Evolutionary conservation across 495 filamentous ascomycete species (phyloP).

Genomic region (Hypoxylon crocopeplum): DNA sequence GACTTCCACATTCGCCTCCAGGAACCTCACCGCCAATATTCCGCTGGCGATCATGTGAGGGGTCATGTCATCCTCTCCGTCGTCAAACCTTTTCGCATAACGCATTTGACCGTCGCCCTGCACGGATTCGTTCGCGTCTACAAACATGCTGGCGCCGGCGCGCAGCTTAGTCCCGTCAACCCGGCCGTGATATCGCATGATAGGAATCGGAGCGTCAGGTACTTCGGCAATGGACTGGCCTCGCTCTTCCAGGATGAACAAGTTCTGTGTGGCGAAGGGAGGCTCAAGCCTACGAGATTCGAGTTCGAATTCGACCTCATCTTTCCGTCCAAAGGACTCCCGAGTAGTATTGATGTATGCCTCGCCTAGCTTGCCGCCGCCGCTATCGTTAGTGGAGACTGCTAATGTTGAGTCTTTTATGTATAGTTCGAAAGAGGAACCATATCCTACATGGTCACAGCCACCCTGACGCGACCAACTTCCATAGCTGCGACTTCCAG

Average conservation of each 20-base stretch:
- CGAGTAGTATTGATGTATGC: constrained; percentile 92
- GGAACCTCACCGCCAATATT: constrained; percentile 89
- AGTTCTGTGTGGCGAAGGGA: constrained; percentile 88
- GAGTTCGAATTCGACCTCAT: constrained; percentile 92
- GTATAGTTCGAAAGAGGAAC: constrained; percentile 91
- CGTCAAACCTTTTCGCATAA: constrained; percentile 82
- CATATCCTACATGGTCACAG: constrained; percentile 86
- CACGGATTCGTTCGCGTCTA: constrained; percentile 91
- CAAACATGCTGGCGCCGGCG: constrained; percentile 72
- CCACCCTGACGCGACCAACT: constrained; percentile 88
- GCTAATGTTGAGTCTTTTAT: constrained; percentile 29
- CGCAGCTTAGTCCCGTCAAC: constrained; percentile 60
- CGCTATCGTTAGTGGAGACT: neutral
- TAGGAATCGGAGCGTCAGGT: constrained; percentile 64
- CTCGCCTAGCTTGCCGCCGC: constrained; percentile 2
- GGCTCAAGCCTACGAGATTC: constrained; percentile 82
- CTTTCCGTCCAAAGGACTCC: constrained; percentile 76
- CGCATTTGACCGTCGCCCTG: constrained; percentile 85
- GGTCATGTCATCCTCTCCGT: constrained; percentile 84
- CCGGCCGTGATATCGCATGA: constrained; percentile 48
- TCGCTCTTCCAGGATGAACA: constrained; percentile 91
- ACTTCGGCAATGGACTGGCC: constrained; percentile 81
- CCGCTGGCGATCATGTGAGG: constrained; percentile 64
- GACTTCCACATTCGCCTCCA: constrained; percentile 84
- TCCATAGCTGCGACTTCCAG: constrained; percentile 80